Conservation (phyloP, 1,284 basidiomycete genomes). For the Marasmius oreades region DNA sequence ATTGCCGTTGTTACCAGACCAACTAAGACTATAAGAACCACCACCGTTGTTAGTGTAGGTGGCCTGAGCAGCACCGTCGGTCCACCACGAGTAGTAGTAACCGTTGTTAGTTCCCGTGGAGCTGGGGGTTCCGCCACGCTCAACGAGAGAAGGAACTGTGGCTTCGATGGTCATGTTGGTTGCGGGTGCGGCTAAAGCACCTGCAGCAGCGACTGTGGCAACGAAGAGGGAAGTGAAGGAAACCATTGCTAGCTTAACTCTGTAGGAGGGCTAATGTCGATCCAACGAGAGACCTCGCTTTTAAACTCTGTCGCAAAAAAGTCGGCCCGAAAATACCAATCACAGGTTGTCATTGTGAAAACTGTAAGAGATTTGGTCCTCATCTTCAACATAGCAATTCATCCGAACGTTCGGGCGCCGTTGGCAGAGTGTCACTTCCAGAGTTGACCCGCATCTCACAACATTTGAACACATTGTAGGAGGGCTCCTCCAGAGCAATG, state of each 20-base stretch:
- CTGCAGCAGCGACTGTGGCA: background rate
- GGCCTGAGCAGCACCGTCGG: slow-evolving; percentile 22
- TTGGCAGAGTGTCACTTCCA: too few relatives aligned
- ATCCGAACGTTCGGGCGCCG: too few relatives aligned
- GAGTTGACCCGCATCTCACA: too few relatives aligned
- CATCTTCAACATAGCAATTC: too few relatives aligned
- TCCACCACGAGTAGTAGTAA: slow-evolving; percentile 20
- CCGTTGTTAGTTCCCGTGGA: slow-evolving; percentile 18
- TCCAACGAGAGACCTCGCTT: too few relatives aligned
- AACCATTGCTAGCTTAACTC: slow-evolving; percentile 1
- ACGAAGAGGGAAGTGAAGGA: slow-evolving; percentile 5
- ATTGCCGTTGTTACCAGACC: slow-evolving; percentile 27
- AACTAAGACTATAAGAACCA: slow-evolving; percentile 22
- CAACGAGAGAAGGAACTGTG: slow-evolving; percentile 4
- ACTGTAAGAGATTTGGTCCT: too few relatives aligned
- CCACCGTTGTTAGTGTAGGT: slow-evolving; percentile 26
- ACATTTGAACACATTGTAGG: too few relatives aligned
- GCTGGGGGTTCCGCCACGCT: slow-evolving; percentile 14
- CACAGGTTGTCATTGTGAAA: too few relatives aligned
- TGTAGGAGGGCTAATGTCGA: too few relatives aligned
- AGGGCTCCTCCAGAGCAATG: too few relatives aligned
- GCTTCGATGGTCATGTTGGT: background rate
- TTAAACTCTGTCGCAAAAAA: too few relatives aligned
- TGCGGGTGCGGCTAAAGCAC: background rate
- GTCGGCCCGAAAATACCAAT: too few relatives aligned